Evolutionary conservation across 1,284 basidiomycete species (phyloP), one percentile per base, ranked within the genome.

Genomic region (Phellopilus nigrolimitatus): DNA sequence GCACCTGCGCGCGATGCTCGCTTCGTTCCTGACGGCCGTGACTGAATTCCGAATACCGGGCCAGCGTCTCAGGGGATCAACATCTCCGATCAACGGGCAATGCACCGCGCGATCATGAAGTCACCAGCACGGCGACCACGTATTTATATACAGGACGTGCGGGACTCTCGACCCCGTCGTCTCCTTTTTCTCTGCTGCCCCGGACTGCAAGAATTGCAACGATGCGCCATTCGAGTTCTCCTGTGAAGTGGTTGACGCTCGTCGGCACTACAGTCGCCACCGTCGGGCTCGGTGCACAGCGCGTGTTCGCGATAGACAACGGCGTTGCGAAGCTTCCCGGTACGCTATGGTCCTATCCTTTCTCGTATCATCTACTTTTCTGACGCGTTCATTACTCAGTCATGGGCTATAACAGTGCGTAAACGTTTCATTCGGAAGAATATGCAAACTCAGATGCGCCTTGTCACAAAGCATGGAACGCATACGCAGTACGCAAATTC

Each of bases 381-480:
- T 31, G 51, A 43, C n/a, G n/a, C n/a, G n/a, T n/a, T n/a, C n/a
- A n/a, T n/a, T 40, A 33, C 31, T 46, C 43, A 66, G 64, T 62
- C 7, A 47, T 70, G 39, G 67, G 65, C 4, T 68, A 67, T 46
- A 69, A 68, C 42, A 66, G 67, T 68, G 54, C 50, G 66, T 25
- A 6, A 17, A 25, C 15, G 36, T 5, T 22, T 40, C 3, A 19
- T 13, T 28, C 31, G 27, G 3, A 17, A 24, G 27, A 19, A 25
- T 31, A 22, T 49, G 1, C 25, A 19, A 8, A 47, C 31, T 24
- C 12, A 21, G 33, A 40, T 50, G 9, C 24, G 33, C 13, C 19
- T 21, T 6, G 40, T n/a, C 27, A 31, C 22, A 17, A 47, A 68
- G 68, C 66, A 2, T 69, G 67, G 67, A 66, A 69, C 43, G 63